These are phyloP conservation scores for Naganishia antarctica DNA, from an alignment of 768 basidiomycete genomes.

Conservation along the genomic window DNA sequence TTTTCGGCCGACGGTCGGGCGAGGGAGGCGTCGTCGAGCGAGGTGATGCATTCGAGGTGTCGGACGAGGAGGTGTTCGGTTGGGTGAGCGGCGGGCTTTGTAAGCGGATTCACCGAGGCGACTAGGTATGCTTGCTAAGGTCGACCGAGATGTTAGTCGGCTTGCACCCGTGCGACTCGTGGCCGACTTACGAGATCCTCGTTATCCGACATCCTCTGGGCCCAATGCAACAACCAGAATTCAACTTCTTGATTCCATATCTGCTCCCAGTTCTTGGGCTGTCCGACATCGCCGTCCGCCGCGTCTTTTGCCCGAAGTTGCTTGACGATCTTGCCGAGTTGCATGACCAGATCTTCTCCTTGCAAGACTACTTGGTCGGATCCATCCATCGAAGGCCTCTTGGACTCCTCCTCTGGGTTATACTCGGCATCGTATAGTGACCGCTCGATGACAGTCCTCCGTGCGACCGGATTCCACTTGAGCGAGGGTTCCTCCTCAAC, in stretches of 20 bases:
- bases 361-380: conserved; percentile 16
- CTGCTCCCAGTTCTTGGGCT: conserved; percentile 36
- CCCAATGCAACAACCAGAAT: conserved; percentile 56
- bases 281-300: conserved; percentile 52
- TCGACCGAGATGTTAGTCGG: conserved; percentile 1
- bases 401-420: conserved; percentile 29
- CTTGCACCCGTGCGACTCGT: neutral
- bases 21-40: conserved; percentile 48
- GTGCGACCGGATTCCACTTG: conserved; percentile 30
- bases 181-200: conserved; percentile 43
- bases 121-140: conserved; percentile 58
- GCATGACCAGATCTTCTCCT: conserved; percentile 25
- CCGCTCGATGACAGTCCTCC: conserved; percentile 35
- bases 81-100: conserved; percentile 35
- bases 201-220: conserved; percentile 47
- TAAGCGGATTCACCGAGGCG: conserved; percentile 37
- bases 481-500: conserved; percentile 20
- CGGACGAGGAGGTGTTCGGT: conserved; percentile 36
- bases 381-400: neutral
- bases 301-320: conserved; percentile 49
- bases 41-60: conserved; percentile 32
- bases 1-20: conserved; percentile 59
- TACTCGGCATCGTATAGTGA: conserved; percentile 45
- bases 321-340: conserved; percentile 30
- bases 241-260: conserved; percentile 49